Evolutionary conservation across 202 grass and related monocot genomes (phyloP), one percentile per base, ranked within the genome.

Genomic region (Bolboschoenoplectus hybrid): DNA sequence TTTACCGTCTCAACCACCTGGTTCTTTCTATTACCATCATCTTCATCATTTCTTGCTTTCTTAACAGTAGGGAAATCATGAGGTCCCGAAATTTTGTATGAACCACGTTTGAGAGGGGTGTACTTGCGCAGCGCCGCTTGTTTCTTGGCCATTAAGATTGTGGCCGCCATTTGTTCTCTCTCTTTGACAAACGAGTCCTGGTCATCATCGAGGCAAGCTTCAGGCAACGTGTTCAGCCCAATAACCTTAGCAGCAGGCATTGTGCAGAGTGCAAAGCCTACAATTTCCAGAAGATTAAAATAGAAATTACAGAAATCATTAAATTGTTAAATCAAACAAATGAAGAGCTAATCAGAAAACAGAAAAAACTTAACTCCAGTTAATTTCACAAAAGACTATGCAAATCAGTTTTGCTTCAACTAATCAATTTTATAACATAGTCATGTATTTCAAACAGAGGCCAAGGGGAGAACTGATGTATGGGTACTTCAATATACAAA

Each of bases 111-210:
- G 2, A 84, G 63, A 52, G 81, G 63, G 35, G 32, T 84, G 81
- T 67, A 67, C 26, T 84, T 84, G 13, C 63, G 63, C 34, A 68
- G 50, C 0, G 60, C 63, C 2, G 81, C 81, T 70, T 84, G 81
- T 70, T 64, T 84, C 34, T 84, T 84, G 32, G 81, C 81, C 47
- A 68, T 68, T 16, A 84, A 84, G 36, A 84, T 63, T 57, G 66
- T 39, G 0, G 81, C 64, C 3, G 46, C 81, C 66, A 68, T 65
- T 84, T 84, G 63, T 70, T 84, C 81, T 50, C 81, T 65, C 66
- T 70, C 81, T 70, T 84, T 84, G 11, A 53, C 32, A 55, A 84
- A 84, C 19, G 47, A 39, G 6, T 84, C 81, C 44, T 19, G 46
- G 34, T 16, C 45, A 10, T 71, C 81, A 53, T 34, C 40, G 12